Conservation (phyloP, 352 stramenopile species). For the Blastocystis sp. region DNA sequence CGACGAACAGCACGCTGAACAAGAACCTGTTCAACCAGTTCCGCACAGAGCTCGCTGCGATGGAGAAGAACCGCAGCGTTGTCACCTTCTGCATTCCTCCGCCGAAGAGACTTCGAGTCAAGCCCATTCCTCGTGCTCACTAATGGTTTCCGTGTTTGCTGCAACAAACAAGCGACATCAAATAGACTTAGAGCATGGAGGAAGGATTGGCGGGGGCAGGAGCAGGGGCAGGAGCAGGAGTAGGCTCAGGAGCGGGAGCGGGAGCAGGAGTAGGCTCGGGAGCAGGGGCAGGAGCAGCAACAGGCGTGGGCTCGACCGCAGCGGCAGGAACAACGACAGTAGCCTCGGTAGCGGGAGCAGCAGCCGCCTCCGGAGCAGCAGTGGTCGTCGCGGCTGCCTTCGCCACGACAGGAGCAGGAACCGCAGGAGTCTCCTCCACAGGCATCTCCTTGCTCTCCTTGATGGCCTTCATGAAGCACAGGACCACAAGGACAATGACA, state of each 20-base stretch:
- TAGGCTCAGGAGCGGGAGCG: neutral
- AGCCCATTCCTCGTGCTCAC: no score
- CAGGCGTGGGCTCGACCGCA: neutral
- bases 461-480: neutral
- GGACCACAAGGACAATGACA: neutral
- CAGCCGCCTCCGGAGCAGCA: neutral
- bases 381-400: neutral
- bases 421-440: neutral
- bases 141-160: no score
- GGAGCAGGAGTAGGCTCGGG: slow-evolving; percentile 1
- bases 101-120: neutral
- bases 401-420: neutral
- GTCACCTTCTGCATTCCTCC: slow-evolving; percentile 33
- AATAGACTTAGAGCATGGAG: neutral
- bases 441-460: neutral
- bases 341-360: slow-evolving; percentile 16
- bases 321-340: neutral
- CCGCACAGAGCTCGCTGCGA: neutral
- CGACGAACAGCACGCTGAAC: slow-evolving; percentile 8
- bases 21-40: neutral
- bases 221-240: neutral
- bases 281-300: neutral
- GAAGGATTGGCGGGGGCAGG: neutral
- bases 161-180: neutral
- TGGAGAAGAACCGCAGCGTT: slow-evolving; percentile 2